Percentiles rank a stretch among this genome's conserved stretches.
phyloP scores from a whole-genome alignment of 2,329 filamentous ascomycete species.

The Huntiella moniliformis region DNA sequence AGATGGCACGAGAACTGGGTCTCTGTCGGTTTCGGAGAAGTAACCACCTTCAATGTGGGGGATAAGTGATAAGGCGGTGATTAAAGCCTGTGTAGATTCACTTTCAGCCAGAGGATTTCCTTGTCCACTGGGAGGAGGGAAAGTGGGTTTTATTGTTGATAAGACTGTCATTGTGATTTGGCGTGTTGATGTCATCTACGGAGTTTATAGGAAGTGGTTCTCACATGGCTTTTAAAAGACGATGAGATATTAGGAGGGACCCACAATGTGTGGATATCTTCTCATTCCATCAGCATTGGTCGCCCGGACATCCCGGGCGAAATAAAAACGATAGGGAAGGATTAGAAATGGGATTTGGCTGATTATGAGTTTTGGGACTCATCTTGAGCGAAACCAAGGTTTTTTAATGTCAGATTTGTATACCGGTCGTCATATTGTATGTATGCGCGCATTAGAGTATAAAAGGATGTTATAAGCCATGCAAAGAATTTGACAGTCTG shows the following conservation, averaged over 20 bases:
- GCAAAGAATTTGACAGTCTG: no score
- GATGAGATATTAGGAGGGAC: neutral
- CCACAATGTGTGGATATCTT: neutral
- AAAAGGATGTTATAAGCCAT: no score
- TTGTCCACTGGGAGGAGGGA: constrained; percentile 6
- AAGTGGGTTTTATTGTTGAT: constrained; percentile 11
- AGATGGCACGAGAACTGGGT: constrained; percentile 31
- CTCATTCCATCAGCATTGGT: neutral
- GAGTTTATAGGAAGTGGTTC: neutral
- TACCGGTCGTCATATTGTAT: no score
- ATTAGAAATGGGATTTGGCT: neutral
- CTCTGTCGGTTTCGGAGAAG: constrained; percentile 42
- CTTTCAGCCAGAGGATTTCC: constrained; percentile 9
- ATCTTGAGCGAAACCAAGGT: no score
- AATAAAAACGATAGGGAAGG: neutral
- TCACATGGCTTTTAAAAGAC: neutral
- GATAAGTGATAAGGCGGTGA: constrained; percentile 26
- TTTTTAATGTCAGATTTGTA: no score
- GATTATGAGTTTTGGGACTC: neutral
- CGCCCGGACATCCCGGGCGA: neutral
- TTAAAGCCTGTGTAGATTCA: constrained; percentile 14
- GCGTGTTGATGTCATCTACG: neutral
- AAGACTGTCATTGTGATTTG: constrained; percentile 1
- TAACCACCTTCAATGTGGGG: constrained; percentile 47
- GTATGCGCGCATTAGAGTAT: no score